phyloP scores from a whole-genome alignment of 2,329 filamentous ascomycete genomes.

The Cercospora nicotianae region DNA sequence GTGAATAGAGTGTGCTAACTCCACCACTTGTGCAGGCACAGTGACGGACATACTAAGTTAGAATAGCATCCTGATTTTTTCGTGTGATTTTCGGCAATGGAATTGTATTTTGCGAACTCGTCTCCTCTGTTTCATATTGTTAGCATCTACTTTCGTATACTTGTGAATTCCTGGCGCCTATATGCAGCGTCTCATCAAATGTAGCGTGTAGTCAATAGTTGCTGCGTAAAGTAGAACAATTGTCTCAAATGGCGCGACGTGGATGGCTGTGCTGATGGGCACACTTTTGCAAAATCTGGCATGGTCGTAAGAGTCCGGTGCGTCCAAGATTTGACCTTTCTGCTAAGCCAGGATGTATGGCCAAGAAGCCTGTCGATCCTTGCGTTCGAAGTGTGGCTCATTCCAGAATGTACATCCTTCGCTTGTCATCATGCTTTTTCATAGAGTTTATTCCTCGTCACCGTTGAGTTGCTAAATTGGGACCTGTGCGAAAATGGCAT shows the following conservation, averaged over 20 bases:
- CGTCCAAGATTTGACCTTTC: background rate
- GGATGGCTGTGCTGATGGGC: background rate
- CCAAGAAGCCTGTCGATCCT: background rate
- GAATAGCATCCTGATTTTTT: background rate
- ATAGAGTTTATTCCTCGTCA: background rate
- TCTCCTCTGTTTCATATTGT: background rate
- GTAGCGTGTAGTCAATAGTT: background rate
- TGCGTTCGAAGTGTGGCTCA: background rate
- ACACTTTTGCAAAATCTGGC: background rate
- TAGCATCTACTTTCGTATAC: background rate
- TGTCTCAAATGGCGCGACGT: background rate
- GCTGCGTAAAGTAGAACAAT: background rate
- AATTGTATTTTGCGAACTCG: background rate
- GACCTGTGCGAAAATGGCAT: background rate
- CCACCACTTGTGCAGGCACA: background rate
- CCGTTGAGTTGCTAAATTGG: background rate
- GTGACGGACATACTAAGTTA: background rate
- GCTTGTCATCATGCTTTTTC: background rate
- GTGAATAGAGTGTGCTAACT: background rate
- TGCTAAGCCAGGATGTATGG: background rate
- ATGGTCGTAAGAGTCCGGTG: background rate
- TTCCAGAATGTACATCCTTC: background rate
- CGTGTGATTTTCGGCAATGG: background rate
- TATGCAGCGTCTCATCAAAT: background rate
- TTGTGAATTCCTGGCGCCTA: background rate